Conservation (phyloP, 441 rosid genomes). For the Syzygium malaccense region DNA sequence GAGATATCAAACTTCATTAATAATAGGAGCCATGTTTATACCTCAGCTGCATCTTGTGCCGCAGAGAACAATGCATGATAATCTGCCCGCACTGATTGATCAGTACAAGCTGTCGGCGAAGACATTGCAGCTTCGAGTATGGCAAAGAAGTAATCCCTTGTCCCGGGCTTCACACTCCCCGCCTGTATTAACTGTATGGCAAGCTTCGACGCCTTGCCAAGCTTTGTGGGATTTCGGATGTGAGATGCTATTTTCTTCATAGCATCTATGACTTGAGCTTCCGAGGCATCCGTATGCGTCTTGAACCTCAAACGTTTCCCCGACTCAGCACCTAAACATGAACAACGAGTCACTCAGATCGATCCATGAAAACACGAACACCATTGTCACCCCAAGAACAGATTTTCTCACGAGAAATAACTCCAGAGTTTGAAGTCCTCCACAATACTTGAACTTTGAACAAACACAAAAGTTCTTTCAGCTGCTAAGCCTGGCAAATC, state of each 20-base stretch:
- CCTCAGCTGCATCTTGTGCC: slow-evolving; percentile 74
- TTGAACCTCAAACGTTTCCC: slow-evolving; percentile 76
- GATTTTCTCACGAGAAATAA: background rate
- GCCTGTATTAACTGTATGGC: slow-evolving; percentile 79
- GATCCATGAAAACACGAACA: background rate
- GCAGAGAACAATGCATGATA: slow-evolving; percentile 75
- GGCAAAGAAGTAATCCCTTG: slow-evolving; percentile 57
- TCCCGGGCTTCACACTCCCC: slow-evolving; percentile 83
- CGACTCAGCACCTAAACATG: slow-evolving; percentile 5
- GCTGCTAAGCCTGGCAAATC: background rate
- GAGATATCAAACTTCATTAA: background rate
- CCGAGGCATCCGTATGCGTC: slow-evolving; percentile 86
- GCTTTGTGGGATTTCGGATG: slow-evolving; percentile 63
- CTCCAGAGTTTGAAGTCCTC: background rate
- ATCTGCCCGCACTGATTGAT: slow-evolving; percentile 56
- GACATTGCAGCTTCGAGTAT: slow-evolving; percentile 87
- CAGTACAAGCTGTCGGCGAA: slow-evolving; percentile 51
- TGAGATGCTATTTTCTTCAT: slow-evolving; percentile 91
- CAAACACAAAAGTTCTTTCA: background rate
- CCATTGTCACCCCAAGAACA: background rate
- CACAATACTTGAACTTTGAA: background rate
- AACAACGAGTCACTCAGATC: background rate
- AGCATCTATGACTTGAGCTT: slow-evolving; percentile 71
- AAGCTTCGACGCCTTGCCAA: slow-evolving; percentile 85
- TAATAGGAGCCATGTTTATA: slow-evolving; percentile 16